Conservation (phyloP, 2,329 filamentous ascomycete species). For the Fusarium compactum region DNA sequence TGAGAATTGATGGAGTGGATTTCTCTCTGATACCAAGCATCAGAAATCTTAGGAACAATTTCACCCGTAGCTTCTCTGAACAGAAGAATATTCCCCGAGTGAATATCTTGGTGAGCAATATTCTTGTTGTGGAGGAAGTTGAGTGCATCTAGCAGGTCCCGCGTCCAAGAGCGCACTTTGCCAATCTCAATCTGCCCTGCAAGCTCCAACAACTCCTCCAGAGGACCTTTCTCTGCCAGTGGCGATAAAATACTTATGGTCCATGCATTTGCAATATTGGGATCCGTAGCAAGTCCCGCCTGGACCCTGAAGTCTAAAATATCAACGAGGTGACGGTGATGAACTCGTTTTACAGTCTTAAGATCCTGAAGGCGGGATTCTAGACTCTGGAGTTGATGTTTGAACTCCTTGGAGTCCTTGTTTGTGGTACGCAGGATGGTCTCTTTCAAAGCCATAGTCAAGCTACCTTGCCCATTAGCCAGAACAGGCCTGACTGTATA, state of each 20-base stretch:
- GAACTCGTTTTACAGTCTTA: slow-evolving; percentile 78
- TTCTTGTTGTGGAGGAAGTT: slow-evolving; percentile 89
- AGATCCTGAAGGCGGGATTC: slow-evolving; percentile 82
- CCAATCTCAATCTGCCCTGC: slow-evolving; percentile 78
- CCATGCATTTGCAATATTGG: slow-evolving; percentile 64
- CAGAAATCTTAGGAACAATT: slow-evolving; percentile 79
- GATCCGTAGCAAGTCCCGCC: slow-evolving; percentile 59
- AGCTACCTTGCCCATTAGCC: slow-evolving; percentile 64
- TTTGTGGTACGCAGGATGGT: slow-evolving; percentile 68
- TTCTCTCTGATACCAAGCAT: slow-evolving; percentile 77
- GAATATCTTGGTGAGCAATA: slow-evolving; percentile 85
- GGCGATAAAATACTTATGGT: slow-evolving; percentile 81
- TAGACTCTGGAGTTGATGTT: slow-evolving; percentile 79
- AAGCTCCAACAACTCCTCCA: slow-evolving; percentile 84
- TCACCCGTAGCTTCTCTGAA: slow-evolving; percentile 77
- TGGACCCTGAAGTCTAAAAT: slow-evolving; percentile 87
- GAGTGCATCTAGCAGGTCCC: slow-evolving; percentile 88
- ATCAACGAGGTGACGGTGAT: slow-evolving; percentile 81
- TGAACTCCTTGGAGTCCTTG: slow-evolving; percentile 73
- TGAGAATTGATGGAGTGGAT: slow-evolving; percentile 70
- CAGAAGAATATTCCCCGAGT: slow-evolving; percentile 82
- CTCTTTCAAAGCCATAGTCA: slow-evolving; percentile 81
- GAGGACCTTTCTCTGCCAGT: slow-evolving; percentile 82
- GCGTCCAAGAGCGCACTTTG: slow-evolving; percentile 89
- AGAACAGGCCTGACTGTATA: slow-evolving; percentile 79